Evolutionary conservation across 192 early-diverging fungal genomes (phyloP).

Genomic region (Gigaspora rosea): DNA sequence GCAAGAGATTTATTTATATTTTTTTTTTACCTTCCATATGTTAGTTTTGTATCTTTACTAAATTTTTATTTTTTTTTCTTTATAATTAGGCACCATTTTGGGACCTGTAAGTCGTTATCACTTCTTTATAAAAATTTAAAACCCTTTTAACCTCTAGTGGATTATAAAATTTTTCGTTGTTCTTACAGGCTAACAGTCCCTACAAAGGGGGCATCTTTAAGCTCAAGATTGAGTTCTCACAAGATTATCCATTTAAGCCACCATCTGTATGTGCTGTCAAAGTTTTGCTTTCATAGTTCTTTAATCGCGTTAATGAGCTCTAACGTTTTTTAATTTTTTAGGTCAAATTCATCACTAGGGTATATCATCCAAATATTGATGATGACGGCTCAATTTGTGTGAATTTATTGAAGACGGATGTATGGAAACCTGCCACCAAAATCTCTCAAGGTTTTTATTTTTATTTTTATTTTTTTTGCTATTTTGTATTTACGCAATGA

Average conservation of each 20-base stretch:
- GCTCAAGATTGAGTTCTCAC: slow-evolving; percentile 66
- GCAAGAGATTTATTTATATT: slow-evolving; percentile 32
- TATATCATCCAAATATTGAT: slow-evolving; percentile 84
- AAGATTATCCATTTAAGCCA: slow-evolving; percentile 84
- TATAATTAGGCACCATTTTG: slow-evolving; percentile 44
- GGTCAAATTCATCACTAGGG: slow-evolving; percentile 63
- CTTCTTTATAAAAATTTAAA: neutral
- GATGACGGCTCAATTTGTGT: slow-evolving; percentile 82
- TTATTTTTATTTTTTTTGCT: slow-evolving; percentile 11
- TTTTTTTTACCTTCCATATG: neutral
- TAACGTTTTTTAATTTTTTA: neutral
- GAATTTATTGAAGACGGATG: slow-evolving; percentile 72
- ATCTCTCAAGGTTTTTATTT: slow-evolving; percentile 56
- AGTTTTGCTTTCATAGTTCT: neutral
- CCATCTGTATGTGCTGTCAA: slow-evolving; percentile 54
- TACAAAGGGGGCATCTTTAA: slow-evolving; percentile 76
- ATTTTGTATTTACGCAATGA: neutral
- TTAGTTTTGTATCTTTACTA: neutral
- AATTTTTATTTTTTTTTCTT: neutral
- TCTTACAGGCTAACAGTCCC: slow-evolving; percentile 51
- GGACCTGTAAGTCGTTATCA: slow-evolving; percentile 56
- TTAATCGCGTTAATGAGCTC: neutral
- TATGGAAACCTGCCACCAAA: slow-evolving; percentile 84
- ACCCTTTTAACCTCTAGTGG: neutral
- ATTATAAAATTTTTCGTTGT: slow-evolving; percentile 12